Conservation (phyloP, 768 basidiomycete genomes). For the Heimioporus sp. region DNA sequence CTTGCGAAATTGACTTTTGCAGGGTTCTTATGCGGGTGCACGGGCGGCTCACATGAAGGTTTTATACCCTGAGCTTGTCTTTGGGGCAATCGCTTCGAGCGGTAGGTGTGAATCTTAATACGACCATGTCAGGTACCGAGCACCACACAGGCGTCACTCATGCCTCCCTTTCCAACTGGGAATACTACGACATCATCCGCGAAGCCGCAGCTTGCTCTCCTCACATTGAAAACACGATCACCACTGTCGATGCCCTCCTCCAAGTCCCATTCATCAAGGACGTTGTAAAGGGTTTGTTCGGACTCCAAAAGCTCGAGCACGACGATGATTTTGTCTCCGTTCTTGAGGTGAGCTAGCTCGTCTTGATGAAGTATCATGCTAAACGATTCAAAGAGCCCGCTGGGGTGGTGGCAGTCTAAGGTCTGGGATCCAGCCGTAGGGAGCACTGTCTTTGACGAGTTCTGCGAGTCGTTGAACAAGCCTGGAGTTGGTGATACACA, state of each 20-base stretch:
- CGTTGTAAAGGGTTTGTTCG: constrained; percentile 73
- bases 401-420: constrained; percentile 77
- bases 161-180: constrained; percentile 76
- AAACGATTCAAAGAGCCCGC: constrained; percentile 43
- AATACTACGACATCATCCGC: constrained; percentile 85
- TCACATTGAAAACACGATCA: constrained; percentile 56
- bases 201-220: constrained; percentile 60
- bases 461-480: constrained; percentile 57
- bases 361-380: constrained; percentile 10
- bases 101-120: constrained; percentile 41
- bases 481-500: constrained; percentile 35
- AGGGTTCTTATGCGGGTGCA: constrained; percentile 92
- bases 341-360: constrained; percentile 45
- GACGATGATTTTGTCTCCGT: constrained; percentile 79
- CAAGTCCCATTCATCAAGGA: constrained; percentile 42
- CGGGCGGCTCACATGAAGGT: constrained; percentile 89
- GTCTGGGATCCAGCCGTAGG: constrained; percentile 81
- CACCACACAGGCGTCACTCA: constrained; percentile 70
- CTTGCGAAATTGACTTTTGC: neutral
- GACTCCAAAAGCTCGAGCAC: constrained; percentile 61
- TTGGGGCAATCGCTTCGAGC: constrained; percentile 85
- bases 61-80: constrained; percentile 86
- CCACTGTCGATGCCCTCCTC: constrained; percentile 62
- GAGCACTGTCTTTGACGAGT: constrained; percentile 62
- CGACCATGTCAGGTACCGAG: neutral